Percentiles rank a stretch among this genome's conserved stretches.
phyloP scores from a whole-genome alignment of 2,329 filamentous ascomycete genomes.

The Aspergillus sclerotialis region DNA sequence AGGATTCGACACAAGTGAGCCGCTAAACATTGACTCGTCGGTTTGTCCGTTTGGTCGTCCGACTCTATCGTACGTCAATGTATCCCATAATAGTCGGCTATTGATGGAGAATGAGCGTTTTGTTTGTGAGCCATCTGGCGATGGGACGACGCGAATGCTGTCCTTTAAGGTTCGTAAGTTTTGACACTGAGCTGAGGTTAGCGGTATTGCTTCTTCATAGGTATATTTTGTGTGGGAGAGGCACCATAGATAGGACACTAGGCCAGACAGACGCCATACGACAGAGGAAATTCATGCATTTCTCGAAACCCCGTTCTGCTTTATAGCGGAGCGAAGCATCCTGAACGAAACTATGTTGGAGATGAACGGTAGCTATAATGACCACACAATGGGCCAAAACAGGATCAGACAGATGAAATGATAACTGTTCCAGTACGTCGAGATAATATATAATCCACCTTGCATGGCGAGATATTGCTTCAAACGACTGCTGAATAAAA shows the following conservation, averaged over 20 bases:
- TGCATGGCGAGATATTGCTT: conserved; percentile 40
- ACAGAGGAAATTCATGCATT: conserved; percentile 33
- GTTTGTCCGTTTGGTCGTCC: no score
- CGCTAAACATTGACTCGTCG: no score
- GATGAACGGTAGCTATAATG: conserved; percentile 43
- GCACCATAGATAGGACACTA: no score
- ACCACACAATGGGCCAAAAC: conserved; percentile 40
- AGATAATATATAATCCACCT: conserved; percentile 45
- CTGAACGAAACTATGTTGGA: conserved; percentile 44
- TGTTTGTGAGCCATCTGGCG: background rate
- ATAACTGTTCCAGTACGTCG: conserved; percentile 33
- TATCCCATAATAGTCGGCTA: conserved; percentile 28
- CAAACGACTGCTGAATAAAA: conserved; percentile 44
- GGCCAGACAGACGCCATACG: conserved; percentile 30
- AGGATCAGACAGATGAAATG: conserved; percentile 37
- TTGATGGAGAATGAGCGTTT: conserved; percentile 24
- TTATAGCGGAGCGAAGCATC: conserved; percentile 23
- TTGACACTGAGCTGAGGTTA: no score
- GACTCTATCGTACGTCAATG: conserved; percentile 34
- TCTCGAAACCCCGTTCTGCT: conserved; percentile 32
- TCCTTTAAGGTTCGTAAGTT: no score
- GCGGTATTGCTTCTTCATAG: no score
- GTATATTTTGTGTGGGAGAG: no score
- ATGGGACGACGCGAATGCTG: no score
- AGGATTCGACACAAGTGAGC: no score